Evolutionary conservation across 371 early-diverging fungal species (phyloP).

Genomic region (Mucor lusitanicus): DNA sequence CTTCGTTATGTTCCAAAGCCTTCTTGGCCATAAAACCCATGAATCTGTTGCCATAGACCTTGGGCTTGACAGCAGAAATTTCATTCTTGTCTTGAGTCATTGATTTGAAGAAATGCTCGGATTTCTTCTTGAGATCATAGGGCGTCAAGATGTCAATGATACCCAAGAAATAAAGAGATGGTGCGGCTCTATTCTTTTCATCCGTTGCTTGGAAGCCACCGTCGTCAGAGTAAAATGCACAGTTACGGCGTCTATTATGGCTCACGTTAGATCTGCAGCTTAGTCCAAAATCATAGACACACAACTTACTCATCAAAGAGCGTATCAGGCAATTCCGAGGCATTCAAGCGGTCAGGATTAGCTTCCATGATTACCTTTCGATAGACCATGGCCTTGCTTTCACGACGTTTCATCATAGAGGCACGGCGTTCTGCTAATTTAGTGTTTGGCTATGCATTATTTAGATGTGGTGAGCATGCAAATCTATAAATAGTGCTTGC

Average conservation of each 20-base stretch:
- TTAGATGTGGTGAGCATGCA: background rate
- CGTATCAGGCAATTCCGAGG: slow-evolving; percentile 50
- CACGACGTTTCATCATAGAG: slow-evolving; percentile 48
- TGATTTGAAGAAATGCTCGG: slow-evolving; percentile 89
- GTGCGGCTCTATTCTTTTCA: slow-evolving; percentile 60
- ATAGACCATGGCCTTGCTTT: slow-evolving; percentile 65
- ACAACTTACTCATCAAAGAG: slow-evolving; percentile 52
- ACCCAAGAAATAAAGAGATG: slow-evolving; percentile 89
- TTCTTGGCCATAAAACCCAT: slow-evolving; percentile 39
- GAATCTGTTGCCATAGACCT: slow-evolving; percentile 85
- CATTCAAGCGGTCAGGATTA: slow-evolving; percentile 66
- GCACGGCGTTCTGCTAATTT: slow-evolving; percentile 46
- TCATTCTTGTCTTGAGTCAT: slow-evolving; percentile 73
- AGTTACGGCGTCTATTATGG: slow-evolving; percentile 63
- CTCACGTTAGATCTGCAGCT: background rate
- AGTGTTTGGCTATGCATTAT: slow-evolving; percentile 43
- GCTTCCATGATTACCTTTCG: slow-evolving; percentile 72
- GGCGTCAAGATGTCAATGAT: slow-evolving; percentile 98
- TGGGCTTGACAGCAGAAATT: slow-evolving; percentile 93
- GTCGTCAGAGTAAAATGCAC: slow-evolving; percentile 86
- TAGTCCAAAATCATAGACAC: background rate
- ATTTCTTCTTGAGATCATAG: slow-evolving; percentile 85
- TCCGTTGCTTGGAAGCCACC: slow-evolving; percentile 90
- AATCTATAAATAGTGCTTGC: background rate
- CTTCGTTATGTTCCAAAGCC: slow-evolving; percentile 31